Evolutionary conservation across 148 eudicot species (phyloP).

Genomic region (Chenopodium formosanum): DNA sequence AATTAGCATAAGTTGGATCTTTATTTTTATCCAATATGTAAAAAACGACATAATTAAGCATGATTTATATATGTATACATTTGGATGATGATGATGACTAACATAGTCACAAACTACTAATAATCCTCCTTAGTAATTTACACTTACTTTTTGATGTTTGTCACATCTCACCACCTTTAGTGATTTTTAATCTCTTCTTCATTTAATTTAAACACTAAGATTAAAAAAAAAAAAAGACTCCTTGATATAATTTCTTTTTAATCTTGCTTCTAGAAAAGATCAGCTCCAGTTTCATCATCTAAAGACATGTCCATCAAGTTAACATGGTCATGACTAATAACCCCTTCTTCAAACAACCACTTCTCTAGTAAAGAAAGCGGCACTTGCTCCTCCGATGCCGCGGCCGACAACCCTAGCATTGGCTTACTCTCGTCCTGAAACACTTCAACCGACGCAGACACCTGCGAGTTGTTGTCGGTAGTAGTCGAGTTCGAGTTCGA

Average conservation of each 20-base stretch:
- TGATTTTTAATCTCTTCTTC: background rate
- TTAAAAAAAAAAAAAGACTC: background rate
- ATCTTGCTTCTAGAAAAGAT: slow-evolving; percentile 40
- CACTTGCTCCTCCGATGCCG: slow-evolving; percentile 14
- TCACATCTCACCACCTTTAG: background rate
- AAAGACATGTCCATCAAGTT: slow-evolving; percentile 45
- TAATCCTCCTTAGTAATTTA: slow-evolving; percentile 24
- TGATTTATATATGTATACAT: slow-evolving; percentile 10
- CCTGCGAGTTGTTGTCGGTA: slow-evolving; percentile 12
- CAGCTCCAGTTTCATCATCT: slow-evolving; percentile 32
- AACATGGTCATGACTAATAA: slow-evolving; percentile 41
- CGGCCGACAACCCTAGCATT: background rate
- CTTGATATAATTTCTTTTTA: background rate
- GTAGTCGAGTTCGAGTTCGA: slow-evolving; percentile 27
- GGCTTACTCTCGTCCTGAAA: slow-evolving; percentile 38
- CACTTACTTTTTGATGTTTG: slow-evolving; percentile 17
- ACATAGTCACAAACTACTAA: slow-evolving; percentile 16
- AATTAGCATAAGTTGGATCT: background rate
- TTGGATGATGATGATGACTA: background rate
- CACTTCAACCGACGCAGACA: slow-evolving; percentile 23
- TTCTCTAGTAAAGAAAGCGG: slow-evolving; percentile 61
- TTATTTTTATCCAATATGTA: slow-evolving; percentile 6
- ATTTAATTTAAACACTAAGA: slow-evolving; percentile 9
- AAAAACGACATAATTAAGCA: slow-evolving; percentile 5
- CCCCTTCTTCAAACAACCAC: slow-evolving; percentile 71